Evolutionary conservation across 1,139 yeast genomes (phyloP).

Genomic region (Eremothecium cymbalariae): DNA sequence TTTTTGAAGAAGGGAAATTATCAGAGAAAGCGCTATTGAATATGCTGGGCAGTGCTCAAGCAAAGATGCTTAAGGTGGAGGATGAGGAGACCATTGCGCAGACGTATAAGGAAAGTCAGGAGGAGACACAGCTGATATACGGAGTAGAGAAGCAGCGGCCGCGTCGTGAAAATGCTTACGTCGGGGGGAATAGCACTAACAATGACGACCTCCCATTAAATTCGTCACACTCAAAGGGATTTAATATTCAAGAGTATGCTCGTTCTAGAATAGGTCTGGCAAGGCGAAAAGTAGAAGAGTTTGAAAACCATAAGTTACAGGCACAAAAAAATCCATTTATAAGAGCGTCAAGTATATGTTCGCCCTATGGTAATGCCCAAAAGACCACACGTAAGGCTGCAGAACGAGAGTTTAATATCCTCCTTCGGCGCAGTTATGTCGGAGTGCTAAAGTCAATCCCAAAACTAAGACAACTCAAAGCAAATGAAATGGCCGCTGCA

Average conservation of each 20-base stretch:
- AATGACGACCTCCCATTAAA: conserved; percentile 5
- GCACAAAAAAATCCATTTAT: conserved; percentile 24
- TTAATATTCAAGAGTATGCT: conserved; percentile 53
- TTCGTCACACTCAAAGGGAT: conserved; percentile 27
- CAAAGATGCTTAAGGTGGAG: conserved; percentile 17
- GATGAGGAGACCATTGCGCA: conserved; percentile 15
- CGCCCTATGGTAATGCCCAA: conserved; percentile 10
- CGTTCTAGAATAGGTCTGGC: conserved; percentile 36
- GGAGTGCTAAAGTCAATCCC: conserved; percentile 11
- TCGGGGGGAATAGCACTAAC: conserved; percentile 2
- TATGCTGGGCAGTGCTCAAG: conserved; percentile 33
- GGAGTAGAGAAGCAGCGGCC: conserved; percentile 8
- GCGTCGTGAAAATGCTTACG: not conserved
- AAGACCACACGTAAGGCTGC: conserved; percentile 9
- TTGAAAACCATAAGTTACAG: conserved; percentile 26
- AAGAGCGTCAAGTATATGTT: conserved; percentile 16
- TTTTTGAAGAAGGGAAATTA: conserved; percentile 70
- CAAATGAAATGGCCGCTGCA: conserved; percentile 12
- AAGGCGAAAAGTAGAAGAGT: conserved; percentile 29
- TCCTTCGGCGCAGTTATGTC: conserved; percentile 12
- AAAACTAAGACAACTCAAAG: conserved; percentile 8
- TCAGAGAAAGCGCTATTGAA: conserved; percentile 71
- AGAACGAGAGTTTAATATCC: conserved; percentile 12
- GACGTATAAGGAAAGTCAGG: conserved; percentile 15
- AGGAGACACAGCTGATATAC: conserved; percentile 18